Evolutionary conservation across 306 rosid species (phyloP), one percentile per base, ranked within the genome.

Genomic region (Arachis stenosperma): DNA sequence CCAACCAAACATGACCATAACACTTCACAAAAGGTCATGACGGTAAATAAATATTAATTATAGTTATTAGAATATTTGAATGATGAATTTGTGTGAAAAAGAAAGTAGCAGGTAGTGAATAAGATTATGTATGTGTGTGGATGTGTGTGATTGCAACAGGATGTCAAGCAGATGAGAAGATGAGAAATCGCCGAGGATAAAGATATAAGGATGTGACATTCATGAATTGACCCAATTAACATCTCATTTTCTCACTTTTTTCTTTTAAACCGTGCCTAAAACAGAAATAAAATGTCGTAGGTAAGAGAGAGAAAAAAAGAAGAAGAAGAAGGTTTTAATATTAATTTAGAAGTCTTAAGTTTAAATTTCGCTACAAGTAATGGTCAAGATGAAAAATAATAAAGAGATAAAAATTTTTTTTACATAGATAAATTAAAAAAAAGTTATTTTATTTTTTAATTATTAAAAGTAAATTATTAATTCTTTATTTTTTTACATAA

Each of bases 151-250:
- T 81, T 87, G 83, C 54, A 80, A 74, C 89, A 88, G 90, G 89
- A 81, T 85, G 84, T 80, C 78, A 86, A 86, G 75, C 78, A 84
- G 82, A 85, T 80, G 37, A 33, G 37, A 33, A 33, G 37, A 33
- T 33, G 85, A 88, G 82, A 80, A 78, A 89, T 89, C 76, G 84
- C 76, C 86, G 73, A 89, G 90, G 88, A 93, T 87, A 84, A 71
- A 81, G 83, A 83, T 82, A 73, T 65, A 62, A 75, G 75, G 97
- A 93, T 81, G 90, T 90, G 93, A 93, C 93, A 71, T 81, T 22
- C 72, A 50, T 66, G 78, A 73, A 86, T 77, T 85, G 87, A 87
- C 88, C 81, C 42, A 64, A 66, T 59, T 76, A 64, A 41, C 37
- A 33, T 57, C 79, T 78, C 73, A 78, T 83, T 86, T 12, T 73